Evolutionary conservation across 164 flowering plant species (phyloP).

Genomic region (Sextonia rubra): DNA sequence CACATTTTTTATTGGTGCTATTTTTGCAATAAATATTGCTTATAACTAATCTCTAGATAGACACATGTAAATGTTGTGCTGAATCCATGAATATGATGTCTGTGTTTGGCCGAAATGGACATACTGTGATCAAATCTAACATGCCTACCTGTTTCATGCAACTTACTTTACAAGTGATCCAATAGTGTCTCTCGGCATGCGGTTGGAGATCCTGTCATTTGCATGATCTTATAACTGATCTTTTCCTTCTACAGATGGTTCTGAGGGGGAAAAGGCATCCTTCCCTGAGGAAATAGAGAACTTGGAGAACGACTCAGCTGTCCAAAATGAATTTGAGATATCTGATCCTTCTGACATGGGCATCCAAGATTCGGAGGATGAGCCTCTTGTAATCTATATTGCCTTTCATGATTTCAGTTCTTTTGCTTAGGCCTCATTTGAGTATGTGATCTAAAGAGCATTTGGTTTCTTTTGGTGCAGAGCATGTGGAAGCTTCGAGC

Average conservation of each 20-base stretch:
- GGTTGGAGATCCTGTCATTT: not conserved
- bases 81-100: not conserved
- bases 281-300: constrained; percentile 8
- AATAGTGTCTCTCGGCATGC: not conserved
- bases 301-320: constrained; percentile 16
- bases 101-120: not conserved
- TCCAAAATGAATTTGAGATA: constrained; percentile 15
- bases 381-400: constrained; percentile 47
- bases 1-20: too few relatives aligned
- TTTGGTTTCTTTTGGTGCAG: constrained; percentile 34
- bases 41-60: too few relatives aligned
- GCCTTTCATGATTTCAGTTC: not conserved
- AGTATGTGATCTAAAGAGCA: not conserved
- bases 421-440: not conserved
- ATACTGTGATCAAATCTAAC: not conserved
- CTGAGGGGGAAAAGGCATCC: constrained; percentile 22
- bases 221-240: not conserved
- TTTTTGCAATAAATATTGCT: too few relatives aligned
- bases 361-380: constrained; percentile 62
- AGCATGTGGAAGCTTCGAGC: constrained; percentile 50
- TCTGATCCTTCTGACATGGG: constrained; percentile 18
- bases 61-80: not conserved
- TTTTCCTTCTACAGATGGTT: constrained; percentile 22
- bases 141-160: not conserved
- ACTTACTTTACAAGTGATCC: not conserved